phyloP scores from a whole-genome alignment of 331 rosid species.

The Pyrus hybrid region DNA sequence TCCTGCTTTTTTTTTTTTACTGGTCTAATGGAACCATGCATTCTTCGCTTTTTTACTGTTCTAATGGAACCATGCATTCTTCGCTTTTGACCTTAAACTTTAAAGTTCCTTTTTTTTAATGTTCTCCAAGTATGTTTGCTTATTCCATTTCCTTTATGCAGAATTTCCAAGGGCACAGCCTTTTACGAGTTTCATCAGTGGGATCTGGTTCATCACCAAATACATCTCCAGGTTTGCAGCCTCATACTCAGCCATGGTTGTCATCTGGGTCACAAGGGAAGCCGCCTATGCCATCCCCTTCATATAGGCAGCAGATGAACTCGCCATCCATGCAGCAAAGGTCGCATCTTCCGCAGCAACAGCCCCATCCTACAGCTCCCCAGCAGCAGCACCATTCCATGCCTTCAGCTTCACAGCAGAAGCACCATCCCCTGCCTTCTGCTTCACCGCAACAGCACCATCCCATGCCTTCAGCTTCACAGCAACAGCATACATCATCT shows the following conservation, averaged over 20 bases:
- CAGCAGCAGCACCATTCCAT: slow-evolving; percentile 25
- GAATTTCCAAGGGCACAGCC: slow-evolving; percentile 82
- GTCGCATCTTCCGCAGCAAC: slow-evolving; percentile 55
- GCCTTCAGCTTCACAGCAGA: slow-evolving; percentile 7
- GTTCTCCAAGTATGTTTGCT: slow-evolving; percentile 1
- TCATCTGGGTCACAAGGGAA: slow-evolving; percentile 77
- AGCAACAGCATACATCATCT: slow-evolving; percentile 41
- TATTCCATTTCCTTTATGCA: slow-evolving; percentile 19
- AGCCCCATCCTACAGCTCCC: slow-evolving; percentile 20
- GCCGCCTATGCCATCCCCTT: slow-evolving; percentile 79
- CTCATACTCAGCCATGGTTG: slow-evolving; percentile 86
- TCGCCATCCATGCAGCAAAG: slow-evolving; percentile 65
- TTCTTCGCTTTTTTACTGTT: too few species aligned
- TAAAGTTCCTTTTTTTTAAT: not conserved
- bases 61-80: too few species aligned
- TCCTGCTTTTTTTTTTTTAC: not conserved
- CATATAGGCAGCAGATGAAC: slow-evolving; percentile 69
- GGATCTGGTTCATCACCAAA: slow-evolving; percentile 57
- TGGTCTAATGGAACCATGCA: too few species aligned
- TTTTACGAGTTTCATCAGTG: slow-evolving; percentile 51
- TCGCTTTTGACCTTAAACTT: too few species aligned
- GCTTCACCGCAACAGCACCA: slow-evolving; percentile 21
- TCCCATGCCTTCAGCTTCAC: slow-evolving; percentile 16
- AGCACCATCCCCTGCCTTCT: slow-evolving; percentile 5
- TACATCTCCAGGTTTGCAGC: slow-evolving; percentile 53